Conservation (phyloP, 1,139 yeast species). For the Pichia inconspicua region DNA sequence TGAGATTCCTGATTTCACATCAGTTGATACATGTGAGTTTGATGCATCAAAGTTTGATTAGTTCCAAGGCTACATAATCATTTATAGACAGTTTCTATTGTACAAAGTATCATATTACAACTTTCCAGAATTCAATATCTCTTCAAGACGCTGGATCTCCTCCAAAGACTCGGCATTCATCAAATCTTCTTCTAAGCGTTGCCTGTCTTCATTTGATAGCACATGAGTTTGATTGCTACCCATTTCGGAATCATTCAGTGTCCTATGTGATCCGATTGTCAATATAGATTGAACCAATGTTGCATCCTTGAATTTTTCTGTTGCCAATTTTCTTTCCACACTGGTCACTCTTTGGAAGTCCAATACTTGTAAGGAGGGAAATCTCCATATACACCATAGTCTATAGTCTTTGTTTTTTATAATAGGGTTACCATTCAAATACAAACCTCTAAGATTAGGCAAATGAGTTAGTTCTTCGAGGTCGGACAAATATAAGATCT, state of each 20-base stretch:
- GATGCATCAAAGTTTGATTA: neutral
- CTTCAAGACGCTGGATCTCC: slow-evolving; percentile 69
- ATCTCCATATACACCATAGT: slow-evolving; percentile 45
- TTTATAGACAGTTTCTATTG: neutral
- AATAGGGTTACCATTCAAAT: slow-evolving; percentile 58
- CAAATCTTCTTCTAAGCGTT: slow-evolving; percentile 44
- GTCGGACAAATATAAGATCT: slow-evolving; percentile 35
- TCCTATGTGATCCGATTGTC: neutral
- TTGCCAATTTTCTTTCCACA: slow-evolving; percentile 42
- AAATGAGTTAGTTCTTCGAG: slow-evolving; percentile 34
- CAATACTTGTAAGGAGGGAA: slow-evolving; percentile 55
- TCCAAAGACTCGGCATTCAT: slow-evolving; percentile 58
- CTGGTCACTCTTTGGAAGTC: slow-evolving; percentile 61
- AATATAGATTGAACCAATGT: slow-evolving; percentile 16
- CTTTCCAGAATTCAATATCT: slow-evolving; percentile 32
- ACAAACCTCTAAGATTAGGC: slow-evolving; percentile 38
- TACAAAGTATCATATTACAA: slow-evolving; percentile 2
- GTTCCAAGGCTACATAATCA: neutral
- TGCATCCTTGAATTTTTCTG: slow-evolving; percentile 38
- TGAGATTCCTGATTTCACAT: slow-evolving; percentile 17
- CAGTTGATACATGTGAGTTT: slow-evolving; percentile 6
- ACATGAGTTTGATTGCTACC: slow-evolving; percentile 20
- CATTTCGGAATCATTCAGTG: neutral
- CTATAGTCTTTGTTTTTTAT: slow-evolving; percentile 50
- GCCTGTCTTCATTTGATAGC: slow-evolving; percentile 48